Evolutionary conservation across 108 stramenopile genomes (phyloP).

Genomic region (Cyclotella sp.): DNA sequence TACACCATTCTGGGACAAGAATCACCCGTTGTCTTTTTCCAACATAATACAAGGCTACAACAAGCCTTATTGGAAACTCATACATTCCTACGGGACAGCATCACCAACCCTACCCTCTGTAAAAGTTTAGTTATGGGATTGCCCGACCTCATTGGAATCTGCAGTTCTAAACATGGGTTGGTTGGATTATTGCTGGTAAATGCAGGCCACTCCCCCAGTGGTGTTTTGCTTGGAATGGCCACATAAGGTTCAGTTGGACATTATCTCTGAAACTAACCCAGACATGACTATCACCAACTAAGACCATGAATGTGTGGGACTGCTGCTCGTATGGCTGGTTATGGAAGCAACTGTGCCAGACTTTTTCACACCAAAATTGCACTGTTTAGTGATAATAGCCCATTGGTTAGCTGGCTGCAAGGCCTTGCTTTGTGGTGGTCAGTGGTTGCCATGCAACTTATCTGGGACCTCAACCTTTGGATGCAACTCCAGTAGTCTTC

Average conservation of each 20-base stretch:
- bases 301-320: slow-evolving; percentile 48
- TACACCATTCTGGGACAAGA: no score
- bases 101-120: no score
- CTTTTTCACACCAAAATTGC: background rate
- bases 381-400: slow-evolving; percentile 26
- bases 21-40: no score
- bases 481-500: background rate
- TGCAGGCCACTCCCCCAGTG: background rate
- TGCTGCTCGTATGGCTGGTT: slow-evolving; percentile 28
- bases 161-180: slow-evolving; percentile 35
- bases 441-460: background rate
- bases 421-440: slow-evolving; percentile 13
- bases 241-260: slow-evolving; percentile 18
- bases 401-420: slow-evolving; percentile 26
- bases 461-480: slow-evolving; percentile 14
- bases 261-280: no score
- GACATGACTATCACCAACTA: no score
- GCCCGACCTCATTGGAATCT: slow-evolving; percentile 24
- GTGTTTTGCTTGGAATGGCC: slow-evolving; percentile 43
- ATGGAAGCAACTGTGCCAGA: slow-evolving; percentile 26
- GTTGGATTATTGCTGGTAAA: no score
- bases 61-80: no score
- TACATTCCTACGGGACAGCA: no score
- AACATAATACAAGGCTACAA: no score
- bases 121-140: slow-evolving; percentile 5